Evolutionary conservation across 768 basidiomycete species (phyloP).

Genomic region (Rhizopogon sp.): DNA sequence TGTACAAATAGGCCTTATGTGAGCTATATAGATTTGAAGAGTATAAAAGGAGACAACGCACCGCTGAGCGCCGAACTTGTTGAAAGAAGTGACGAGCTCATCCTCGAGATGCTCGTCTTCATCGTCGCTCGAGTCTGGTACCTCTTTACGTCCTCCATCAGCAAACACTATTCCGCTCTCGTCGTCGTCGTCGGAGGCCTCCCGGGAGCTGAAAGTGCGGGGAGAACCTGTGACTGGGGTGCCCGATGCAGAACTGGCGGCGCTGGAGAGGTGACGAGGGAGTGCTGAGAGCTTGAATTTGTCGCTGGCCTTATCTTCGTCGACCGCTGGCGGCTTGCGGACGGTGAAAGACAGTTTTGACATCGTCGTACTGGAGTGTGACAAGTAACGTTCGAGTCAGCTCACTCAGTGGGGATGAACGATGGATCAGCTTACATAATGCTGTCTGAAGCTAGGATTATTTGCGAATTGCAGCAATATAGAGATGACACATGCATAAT

Average conservation of each 20-base stretch:
- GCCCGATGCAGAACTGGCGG: conserved; percentile 37
- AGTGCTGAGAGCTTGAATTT: conserved; percentile 55
- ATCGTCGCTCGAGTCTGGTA: conserved; percentile 49
- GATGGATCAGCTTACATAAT: no score
- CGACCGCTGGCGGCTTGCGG: conserved; percentile 65
- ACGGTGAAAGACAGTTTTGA: conserved; percentile 78
- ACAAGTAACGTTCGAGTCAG: neutral
- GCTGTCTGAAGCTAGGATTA: neutral
- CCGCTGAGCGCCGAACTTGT: conserved; percentile 77
- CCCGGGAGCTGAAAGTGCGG: conserved; percentile 18
- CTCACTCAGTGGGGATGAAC: no score
- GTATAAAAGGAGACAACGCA: conserved; percentile 46
- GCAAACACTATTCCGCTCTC: conserved; percentile 21
- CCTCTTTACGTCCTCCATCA: conserved; percentile 20
- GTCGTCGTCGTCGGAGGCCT: conserved; percentile 20
- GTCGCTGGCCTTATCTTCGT: conserved; percentile 58
- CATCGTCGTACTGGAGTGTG: conserved; percentile 7
- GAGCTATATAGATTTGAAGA: conserved; percentile 67
- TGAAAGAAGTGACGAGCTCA: conserved; percentile 68
- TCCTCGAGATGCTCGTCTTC: conserved; percentile 53
- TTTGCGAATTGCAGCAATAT: neutral
- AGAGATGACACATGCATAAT: neutral
- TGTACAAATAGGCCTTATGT: conserved; percentile 46
- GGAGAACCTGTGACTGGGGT: conserved; percentile 60
- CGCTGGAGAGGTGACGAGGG: conserved; percentile 49